Percentiles rank a stretch among this genome's conserved stretches.
Evolutionary conservation across 805 yeast species (phyloP).

Genomic region (Candida maris): DNA sequence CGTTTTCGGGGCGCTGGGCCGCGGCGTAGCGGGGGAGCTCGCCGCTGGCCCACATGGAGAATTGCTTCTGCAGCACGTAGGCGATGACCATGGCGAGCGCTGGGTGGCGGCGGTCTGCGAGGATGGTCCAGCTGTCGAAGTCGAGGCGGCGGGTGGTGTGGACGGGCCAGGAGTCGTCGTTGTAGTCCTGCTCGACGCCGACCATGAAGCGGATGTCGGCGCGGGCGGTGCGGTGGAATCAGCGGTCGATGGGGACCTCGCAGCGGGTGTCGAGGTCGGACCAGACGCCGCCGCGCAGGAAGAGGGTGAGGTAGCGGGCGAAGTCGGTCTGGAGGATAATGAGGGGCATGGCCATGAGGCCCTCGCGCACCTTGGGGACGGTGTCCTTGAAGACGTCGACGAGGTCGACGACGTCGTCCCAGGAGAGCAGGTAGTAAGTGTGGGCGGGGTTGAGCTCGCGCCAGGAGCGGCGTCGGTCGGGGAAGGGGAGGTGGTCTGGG

Average conservation of each 20-base stretch:
- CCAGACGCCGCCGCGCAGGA: constrained; percentile 85
- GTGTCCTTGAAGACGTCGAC: constrained; percentile 52
- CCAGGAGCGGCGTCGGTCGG: constrained; percentile 58
- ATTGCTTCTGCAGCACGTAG: constrained; percentile 68
- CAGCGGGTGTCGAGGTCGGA: constrained; percentile 79
- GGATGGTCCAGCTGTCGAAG: constrained; percentile 93
- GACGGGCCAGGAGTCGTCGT: constrained; percentile 79
- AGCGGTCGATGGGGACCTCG: constrained; percentile 60
- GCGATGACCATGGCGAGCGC: constrained; percentile 71
- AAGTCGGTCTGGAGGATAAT: constrained; percentile 82
- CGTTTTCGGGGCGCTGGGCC: constrained; percentile 35
- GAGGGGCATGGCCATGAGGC: constrained; percentile 71
- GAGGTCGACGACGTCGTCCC: constrained; percentile 44
- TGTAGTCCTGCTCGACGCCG: constrained; percentile 93
- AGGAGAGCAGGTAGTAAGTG: constrained; percentile 68
- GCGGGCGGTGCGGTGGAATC: constrained; percentile 42
- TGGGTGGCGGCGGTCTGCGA: constrained; percentile 83
- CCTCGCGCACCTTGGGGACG: constrained; percentile 70
- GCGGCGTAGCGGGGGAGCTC: constrained; percentile 29
- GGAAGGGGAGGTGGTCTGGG: constrained; percentile 45
- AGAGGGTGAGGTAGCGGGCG: constrained; percentile 75
- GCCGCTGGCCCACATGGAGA: constrained; percentile 45
- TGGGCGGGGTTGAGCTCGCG: constrained; percentile 49
- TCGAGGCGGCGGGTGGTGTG: constrained; percentile 88
- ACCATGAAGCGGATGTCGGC: constrained; percentile 62